phyloP scores from a whole-genome alignment of 768 basidiomycete genomes.

The Saitozyma podzolica region DNA sequence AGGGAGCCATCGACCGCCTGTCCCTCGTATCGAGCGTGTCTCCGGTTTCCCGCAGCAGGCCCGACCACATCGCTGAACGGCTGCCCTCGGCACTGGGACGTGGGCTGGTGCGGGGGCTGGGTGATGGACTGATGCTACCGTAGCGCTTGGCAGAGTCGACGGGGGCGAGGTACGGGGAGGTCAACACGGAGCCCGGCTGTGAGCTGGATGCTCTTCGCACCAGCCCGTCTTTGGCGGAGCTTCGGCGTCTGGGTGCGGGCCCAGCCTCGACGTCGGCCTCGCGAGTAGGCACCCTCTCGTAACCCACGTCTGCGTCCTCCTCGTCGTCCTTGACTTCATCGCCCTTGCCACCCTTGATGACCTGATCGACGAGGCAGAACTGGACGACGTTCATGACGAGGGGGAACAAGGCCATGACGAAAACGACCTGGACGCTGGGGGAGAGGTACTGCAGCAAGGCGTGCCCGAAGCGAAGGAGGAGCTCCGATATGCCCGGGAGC shows the following conservation, averaged over 20 bases:
- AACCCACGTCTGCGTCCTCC: slow-evolving; percentile 3
- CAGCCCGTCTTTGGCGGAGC: too few species aligned
- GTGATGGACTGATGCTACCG: too few species aligned
- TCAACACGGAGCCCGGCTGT: too few species aligned
- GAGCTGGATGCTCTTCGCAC: too few species aligned
- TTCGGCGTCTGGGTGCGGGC: too few species aligned
- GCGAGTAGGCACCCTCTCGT: slow-evolving; percentile 1
- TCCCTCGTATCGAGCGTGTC: slow-evolving; percentile 6
- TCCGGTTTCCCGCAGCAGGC: too few species aligned
- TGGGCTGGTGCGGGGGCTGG: too few species aligned
- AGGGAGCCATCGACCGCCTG: slow-evolving; percentile 6
- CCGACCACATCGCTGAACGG: too few species aligned
- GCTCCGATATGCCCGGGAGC: slow-evolving; percentile 62
- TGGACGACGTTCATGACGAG: slow-evolving; percentile 59
- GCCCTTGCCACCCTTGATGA: slow-evolving; percentile 44
- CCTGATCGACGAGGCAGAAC: slow-evolving; percentile 84
- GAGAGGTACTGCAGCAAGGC: slow-evolving; percentile 78
- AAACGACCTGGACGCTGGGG: slow-evolving; percentile 46
- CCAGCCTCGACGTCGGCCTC: slow-evolving; percentile 9
- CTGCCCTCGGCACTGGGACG: too few species aligned
- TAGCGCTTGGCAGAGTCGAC: too few species aligned
- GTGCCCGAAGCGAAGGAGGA: slow-evolving; percentile 72
- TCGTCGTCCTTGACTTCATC: slow-evolving; percentile 19
- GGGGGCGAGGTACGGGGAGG: too few species aligned
- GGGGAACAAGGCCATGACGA: slow-evolving; percentile 86